Percentiles rank a stretch among this genome's conserved stretches.
phyloP scores from a whole-genome alignment of 306 rosid species.

The Citrullus mucosospermus region DNA sequence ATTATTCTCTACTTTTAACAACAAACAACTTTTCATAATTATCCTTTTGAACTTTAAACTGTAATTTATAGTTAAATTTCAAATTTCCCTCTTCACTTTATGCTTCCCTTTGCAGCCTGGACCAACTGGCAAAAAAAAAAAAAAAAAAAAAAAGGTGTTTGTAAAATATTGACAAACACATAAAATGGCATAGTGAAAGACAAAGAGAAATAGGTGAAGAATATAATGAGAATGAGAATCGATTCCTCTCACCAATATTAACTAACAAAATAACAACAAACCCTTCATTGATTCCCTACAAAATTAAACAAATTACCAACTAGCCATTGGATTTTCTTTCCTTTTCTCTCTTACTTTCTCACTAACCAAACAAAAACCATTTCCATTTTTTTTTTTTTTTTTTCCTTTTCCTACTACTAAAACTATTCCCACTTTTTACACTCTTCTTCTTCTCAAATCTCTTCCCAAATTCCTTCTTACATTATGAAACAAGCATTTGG shows the following conservation, averaged over 20 bases:
- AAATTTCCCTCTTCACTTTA: not conserved
- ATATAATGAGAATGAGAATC: not conserved
- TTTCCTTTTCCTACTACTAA: too few relatives aligned
- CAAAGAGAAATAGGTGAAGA: not conserved
- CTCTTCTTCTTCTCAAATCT: not conserved
- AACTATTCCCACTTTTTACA: not conserved
- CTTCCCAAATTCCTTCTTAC: constrained; percentile 22
- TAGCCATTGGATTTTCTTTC: not conserved
- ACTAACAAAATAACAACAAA: not conserved
- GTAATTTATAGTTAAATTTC: not conserved
- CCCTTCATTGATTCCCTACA: not conserved
- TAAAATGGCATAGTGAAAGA: not conserved
- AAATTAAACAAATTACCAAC: constrained; percentile 4
- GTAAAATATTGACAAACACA: not conserved
- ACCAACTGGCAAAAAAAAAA: not conserved
- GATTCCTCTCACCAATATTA: not conserved
- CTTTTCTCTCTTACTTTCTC: not conserved
- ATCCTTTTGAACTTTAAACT: not conserved
- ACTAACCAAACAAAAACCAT: not conserved
- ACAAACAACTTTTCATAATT: not conserved
- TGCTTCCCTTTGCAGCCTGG: not conserved
- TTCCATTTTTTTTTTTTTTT: not conserved
- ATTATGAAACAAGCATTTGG: constrained; percentile 69
- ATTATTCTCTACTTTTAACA: not conserved
- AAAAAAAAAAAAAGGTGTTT: not conserved